Conservation (phyloP, 176 grass and related monocot genomes). For the Phoenix dactylifera region DNA sequence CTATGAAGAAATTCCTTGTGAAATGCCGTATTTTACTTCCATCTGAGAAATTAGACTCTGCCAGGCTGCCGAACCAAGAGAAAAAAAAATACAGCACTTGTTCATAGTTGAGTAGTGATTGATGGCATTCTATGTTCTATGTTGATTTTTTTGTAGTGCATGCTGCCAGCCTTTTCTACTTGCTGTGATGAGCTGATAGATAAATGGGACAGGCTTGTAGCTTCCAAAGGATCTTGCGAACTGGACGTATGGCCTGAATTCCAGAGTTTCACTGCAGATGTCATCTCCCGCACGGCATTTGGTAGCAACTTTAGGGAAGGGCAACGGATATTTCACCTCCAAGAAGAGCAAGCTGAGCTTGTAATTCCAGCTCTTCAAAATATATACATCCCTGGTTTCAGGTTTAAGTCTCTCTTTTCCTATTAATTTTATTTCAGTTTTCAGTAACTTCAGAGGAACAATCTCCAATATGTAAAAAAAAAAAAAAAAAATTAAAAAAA, state of each 20-base stretch:
- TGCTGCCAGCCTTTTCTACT: slow-evolving; percentile 53
- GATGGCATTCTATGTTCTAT: background rate
- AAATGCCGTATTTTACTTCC: too few relatives aligned
- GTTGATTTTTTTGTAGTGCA: slow-evolving; percentile 27
- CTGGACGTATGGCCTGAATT: slow-evolving; percentile 45
- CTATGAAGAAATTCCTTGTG: too few relatives aligned
- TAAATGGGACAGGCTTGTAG: slow-evolving; percentile 37
- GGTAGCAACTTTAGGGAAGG: slow-evolving; percentile 60
- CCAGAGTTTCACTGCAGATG: slow-evolving; percentile 55
- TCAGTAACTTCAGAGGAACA: too few relatives aligned
- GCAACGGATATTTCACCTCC: slow-evolving; percentile 48
- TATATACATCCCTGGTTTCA: slow-evolving; percentile 37
- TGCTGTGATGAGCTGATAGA: slow-evolving; percentile 43
- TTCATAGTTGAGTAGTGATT: background rate
- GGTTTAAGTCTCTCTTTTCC: slow-evolving; percentile 15
- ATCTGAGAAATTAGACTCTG: too few relatives aligned
- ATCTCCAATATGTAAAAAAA: too few relatives aligned
- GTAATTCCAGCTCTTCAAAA: slow-evolving; percentile 12
- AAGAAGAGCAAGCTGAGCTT: slow-evolving; percentile 22
- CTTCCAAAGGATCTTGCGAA: slow-evolving; percentile 26
- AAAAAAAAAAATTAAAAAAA: too few relatives aligned
- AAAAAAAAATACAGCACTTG: too few relatives aligned
- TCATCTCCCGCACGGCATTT: slow-evolving; percentile 60
- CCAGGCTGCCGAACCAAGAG: too few relatives aligned
- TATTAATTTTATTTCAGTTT: background rate